These are phyloP conservation scores for Neurospora tetrasperma DNA, from an alignment of 495 filamentous ascomycete genomes.

Conservation along the genomic window DNA sequence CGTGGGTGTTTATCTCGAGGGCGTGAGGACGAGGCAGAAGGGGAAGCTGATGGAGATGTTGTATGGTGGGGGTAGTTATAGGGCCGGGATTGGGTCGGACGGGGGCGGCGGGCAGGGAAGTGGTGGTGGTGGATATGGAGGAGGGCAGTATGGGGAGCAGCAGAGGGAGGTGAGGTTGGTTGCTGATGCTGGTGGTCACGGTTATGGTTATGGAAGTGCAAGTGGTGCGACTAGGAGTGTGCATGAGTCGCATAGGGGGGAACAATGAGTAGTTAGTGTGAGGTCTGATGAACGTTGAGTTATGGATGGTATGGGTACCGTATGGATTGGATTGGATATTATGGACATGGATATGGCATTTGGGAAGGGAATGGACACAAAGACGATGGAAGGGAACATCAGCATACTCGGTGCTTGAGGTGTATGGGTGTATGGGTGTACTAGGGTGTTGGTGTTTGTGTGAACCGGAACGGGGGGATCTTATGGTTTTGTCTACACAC, in stretches of 20 bases:
- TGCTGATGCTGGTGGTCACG: not conserved
- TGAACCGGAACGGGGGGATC: not conserved
- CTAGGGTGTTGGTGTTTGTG: not conserved
- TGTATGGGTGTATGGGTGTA: not conserved
- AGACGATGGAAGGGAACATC: not conserved
- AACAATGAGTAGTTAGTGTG: not conserved
- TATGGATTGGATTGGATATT: not conserved
- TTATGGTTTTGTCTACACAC: not conserved
- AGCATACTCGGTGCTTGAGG: slow-evolving; percentile 1
- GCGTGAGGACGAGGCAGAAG: slow-evolving; percentile 67
- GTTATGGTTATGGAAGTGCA: not conserved
- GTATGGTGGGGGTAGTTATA: slow-evolving; percentile 43
- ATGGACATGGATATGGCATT: not conserved
- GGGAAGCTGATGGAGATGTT: slow-evolving; percentile 71
- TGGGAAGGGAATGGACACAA: not conserved
- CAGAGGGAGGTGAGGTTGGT: slow-evolving; percentile 5
- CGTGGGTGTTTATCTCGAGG: slow-evolving; percentile 63
- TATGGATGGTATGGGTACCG: not conserved
- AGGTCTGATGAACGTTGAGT: not conserved
- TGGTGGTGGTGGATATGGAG: too few relatives aligned
- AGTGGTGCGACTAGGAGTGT: not conserved
- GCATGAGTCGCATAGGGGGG: not conserved
- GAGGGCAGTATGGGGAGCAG: not conserved
- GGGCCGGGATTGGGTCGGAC: not conserved
- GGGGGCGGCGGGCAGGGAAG: not conserved